Evolutionary conservation across 2,329 filamentous ascomycete species (phyloP).

Genomic region (Tolypocladium tundrense): DNA sequence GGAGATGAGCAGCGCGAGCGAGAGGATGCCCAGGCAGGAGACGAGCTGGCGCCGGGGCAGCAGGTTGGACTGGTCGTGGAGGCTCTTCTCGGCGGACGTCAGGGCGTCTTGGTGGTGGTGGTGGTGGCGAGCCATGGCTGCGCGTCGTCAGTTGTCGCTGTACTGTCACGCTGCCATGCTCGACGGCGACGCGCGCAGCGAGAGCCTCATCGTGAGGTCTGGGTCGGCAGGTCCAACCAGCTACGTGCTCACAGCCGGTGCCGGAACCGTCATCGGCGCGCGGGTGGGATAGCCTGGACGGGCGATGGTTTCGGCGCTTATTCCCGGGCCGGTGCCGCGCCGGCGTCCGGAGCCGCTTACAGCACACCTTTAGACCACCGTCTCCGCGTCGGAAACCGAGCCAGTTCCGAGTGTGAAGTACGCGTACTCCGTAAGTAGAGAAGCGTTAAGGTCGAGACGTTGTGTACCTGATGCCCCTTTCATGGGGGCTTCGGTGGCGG

Average conservation of each 20-base stretch:
- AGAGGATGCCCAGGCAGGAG: constrained; percentile 39
- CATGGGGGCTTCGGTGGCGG: no score
- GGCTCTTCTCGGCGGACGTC: constrained; percentile 27
- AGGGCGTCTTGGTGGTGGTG: background rate
- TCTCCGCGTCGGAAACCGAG: background rate
- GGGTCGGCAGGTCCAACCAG: background rate
- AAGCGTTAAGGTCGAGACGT: no score
- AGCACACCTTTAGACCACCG: background rate
- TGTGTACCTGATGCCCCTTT: no score
- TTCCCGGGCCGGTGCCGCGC: background rate
- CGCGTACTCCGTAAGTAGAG: no score
- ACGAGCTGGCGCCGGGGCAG: constrained; percentile 39
- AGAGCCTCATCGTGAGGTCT: background rate
- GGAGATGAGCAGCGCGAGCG: constrained; percentile 41
- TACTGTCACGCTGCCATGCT: background rate
- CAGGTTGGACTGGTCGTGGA: constrained; percentile 48
- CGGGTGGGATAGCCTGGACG: background rate
- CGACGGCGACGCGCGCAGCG: background rate
- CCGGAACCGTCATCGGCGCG: background rate
- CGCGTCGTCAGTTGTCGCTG: background rate
- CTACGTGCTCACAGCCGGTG: background rate
- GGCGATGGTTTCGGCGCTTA: background rate
- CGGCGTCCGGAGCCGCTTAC: background rate
- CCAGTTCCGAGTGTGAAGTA: background rate
- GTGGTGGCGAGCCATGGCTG: background rate